Evolutionary conservation across 2,329 filamentous ascomycete genomes (phyloP).

Genomic region (Neophaeococcomyces mojaviensis): DNA sequence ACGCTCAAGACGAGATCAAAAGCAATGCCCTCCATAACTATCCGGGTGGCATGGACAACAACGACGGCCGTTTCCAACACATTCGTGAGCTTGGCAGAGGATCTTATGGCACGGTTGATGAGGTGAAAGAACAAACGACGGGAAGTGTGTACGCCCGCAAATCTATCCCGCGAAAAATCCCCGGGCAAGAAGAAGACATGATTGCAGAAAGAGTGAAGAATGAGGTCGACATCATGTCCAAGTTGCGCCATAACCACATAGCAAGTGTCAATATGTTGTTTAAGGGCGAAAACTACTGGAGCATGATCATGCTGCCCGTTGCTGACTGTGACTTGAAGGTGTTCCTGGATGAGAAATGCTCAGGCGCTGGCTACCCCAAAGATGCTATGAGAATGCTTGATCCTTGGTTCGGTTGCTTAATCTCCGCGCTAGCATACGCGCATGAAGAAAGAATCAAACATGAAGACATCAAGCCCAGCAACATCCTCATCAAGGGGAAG

Average conservation of each 20-base stretch:
- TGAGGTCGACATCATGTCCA: constrained; percentile 26
- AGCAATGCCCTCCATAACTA: constrained; percentile 10
- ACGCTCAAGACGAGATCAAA: background rate
- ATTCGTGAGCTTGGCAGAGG: constrained; percentile 20
- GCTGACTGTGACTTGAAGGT: constrained; percentile 19
- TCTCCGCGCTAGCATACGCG: constrained; percentile 14
- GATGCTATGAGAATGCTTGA: constrained; percentile 1
- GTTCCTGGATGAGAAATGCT: constrained; percentile 13
- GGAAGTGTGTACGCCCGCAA: constrained; percentile 27
- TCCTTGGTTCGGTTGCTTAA: constrained; percentile 13
- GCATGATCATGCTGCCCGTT: constrained; percentile 26
- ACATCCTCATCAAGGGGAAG: constrained; percentile 16
- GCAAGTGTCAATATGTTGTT: constrained; percentile 28
- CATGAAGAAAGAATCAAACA: constrained; percentile 15
- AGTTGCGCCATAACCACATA: constrained; percentile 25
- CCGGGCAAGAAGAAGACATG: constrained; percentile 15
- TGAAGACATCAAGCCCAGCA: constrained; percentile 21
- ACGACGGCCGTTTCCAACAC: constrained; percentile 11
- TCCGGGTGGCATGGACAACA: constrained; percentile 14
- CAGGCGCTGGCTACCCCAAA: background rate
- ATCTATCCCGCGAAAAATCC: constrained; percentile 20
- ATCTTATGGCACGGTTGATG: constrained; percentile 21
- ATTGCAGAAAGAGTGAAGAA: constrained; percentile 20
- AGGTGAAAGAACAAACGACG: constrained; percentile 20
- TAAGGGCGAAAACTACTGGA: constrained; percentile 26